Base-by-base conservation (phyloP, 768 basidiomycete species). In the Pleurotus sapidus region DNA sequence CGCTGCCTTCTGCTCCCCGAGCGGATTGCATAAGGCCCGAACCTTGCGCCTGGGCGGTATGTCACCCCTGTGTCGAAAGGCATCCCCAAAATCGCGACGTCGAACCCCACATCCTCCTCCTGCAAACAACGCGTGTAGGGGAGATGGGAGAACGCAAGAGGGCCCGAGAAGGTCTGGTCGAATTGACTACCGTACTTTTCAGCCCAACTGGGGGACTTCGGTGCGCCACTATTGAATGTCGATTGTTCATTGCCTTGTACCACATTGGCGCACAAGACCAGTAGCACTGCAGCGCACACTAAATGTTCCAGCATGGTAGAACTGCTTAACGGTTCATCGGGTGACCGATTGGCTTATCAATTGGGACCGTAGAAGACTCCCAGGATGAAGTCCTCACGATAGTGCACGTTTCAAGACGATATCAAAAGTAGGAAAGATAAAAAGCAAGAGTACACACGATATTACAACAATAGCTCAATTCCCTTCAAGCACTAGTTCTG, bases 21-120 rank as follows among this genome's bases (percentile, higher is more conserved):
- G 43, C 94, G 84, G 61, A 95, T 91, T 7, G 86, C 93, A 66
- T 83, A 84, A 1, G 93, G 93, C 6, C 93, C 93, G 72, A 95
- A 95, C 7, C 93, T 83, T 11, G 93, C 93, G 4, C 79, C 74
- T 42, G 78, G 73, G 59, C 81, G 70, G 63, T 90, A 88, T 7
- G 87, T 77, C 47, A 85, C 83, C 1, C 74, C 79, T 0, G 89
- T 92, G 63, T 92, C 88, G 63, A 91, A 91, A 0, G 89, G 89
- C 75, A 90, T 83, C 6, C 90, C 93, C 4, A 95, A 71, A 38
- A 95, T 68, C 1, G 89, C 92, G 54, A 95, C 84, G 68, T 95
- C 90, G 63, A 89, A 89, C 3, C 63, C 62, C 12, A 71, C 65
- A 14, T 64, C 65, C 49, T 77, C 74, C 60, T 87, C 76, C 59